Evolutionary conservation across 2,329 filamentous ascomycete genomes (phyloP).

Genomic region (Aotearoamyces nothofagi): DNA sequence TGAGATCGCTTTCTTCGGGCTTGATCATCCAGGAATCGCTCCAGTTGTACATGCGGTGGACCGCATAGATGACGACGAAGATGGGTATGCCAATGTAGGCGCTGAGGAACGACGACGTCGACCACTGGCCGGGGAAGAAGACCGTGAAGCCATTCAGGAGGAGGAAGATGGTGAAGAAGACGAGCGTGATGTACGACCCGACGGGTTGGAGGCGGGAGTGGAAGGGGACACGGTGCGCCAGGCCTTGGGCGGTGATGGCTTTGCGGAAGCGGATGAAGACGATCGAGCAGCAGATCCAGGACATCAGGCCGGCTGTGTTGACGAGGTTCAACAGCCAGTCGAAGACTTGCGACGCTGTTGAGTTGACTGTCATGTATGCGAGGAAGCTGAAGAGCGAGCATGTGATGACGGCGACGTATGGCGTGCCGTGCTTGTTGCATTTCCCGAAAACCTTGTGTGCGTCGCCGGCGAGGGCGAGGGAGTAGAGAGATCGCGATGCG

Average conservation of each 20-base stretch:
- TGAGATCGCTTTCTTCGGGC: constrained; percentile 35
- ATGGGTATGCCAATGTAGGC: constrained; percentile 47
- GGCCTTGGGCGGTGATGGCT: constrained; percentile 35
- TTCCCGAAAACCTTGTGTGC: constrained; percentile 43
- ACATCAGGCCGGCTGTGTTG: constrained; percentile 43
- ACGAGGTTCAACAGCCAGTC: constrained; percentile 56
- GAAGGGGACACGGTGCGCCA: constrained; percentile 36
- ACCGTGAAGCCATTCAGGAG: constrained; percentile 64
- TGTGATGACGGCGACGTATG: constrained; percentile 32
- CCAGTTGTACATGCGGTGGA: constrained; percentile 37
- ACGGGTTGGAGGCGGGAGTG: constrained; percentile 41
- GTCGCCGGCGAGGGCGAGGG: constrained; percentile 48
- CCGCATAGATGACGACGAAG: constrained; percentile 43
- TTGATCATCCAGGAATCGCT: constrained; percentile 26
- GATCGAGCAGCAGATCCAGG: constrained; percentile 41
- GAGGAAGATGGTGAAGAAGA: constrained; percentile 43
- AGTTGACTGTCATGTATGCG: constrained; percentile 52
- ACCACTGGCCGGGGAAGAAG: constrained; percentile 54
- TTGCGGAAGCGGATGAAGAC: constrained; percentile 43
- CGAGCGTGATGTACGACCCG: constrained; percentile 43
- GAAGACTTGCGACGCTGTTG: constrained; percentile 47
- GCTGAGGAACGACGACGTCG: constrained; percentile 45
- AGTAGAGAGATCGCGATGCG: constrained; percentile 53
- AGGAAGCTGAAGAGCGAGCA: constrained; percentile 38
- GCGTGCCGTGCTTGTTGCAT: constrained; percentile 45